Evolutionary conservation across 192 early-diverging fungal genomes (phyloP).

Genomic region (Coemansia sp.): DNA sequence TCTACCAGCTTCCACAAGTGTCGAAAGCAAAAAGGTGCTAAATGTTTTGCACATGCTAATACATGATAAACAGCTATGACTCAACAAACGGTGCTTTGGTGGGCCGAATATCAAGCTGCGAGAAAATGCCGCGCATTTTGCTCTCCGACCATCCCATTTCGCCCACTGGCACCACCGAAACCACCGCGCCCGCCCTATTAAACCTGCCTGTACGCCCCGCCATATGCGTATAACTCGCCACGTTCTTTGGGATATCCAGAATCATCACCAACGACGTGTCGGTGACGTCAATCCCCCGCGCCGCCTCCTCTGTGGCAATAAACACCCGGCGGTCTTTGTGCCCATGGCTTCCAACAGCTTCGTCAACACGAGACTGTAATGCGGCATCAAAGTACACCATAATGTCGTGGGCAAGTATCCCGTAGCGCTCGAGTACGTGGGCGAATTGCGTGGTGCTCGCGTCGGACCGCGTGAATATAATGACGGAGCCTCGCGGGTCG

Average conservation of each 20-base stretch:
- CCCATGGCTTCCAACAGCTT: background rate
- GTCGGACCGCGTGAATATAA: conserved; percentile 35
- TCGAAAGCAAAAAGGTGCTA: too few species aligned
- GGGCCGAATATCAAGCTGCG: conserved; percentile 12
- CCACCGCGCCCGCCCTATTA: conserved; percentile 50
- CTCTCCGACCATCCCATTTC: conserved; percentile 32
- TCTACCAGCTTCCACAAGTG: background rate
- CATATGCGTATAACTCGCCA: conserved; percentile 81
- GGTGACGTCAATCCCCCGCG: conserved; percentile 83
- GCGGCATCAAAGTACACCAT: conserved; percentile 18
- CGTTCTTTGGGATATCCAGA: conserved; percentile 68
- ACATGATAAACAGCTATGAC: background rate
- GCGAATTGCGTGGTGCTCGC: conserved; percentile 26
- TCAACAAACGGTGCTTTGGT: conserved; percentile 13
- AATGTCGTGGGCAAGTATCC: conserved; percentile 28
- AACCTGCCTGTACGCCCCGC: conserved; percentile 82
- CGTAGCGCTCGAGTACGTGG: conserved; percentile 16
- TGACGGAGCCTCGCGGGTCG: conserved; percentile 10
- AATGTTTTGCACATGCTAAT: background rate
- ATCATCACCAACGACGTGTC: conserved; percentile 79
- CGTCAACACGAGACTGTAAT: background rate
- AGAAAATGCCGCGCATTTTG: conserved; percentile 47
- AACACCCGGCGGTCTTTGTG: conserved; percentile 17
- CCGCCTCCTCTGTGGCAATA: conserved; percentile 71
- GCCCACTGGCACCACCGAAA: conserved; percentile 45